Conservation (phyloP, 805 yeast species). For the Pichia heedii region DNA sequence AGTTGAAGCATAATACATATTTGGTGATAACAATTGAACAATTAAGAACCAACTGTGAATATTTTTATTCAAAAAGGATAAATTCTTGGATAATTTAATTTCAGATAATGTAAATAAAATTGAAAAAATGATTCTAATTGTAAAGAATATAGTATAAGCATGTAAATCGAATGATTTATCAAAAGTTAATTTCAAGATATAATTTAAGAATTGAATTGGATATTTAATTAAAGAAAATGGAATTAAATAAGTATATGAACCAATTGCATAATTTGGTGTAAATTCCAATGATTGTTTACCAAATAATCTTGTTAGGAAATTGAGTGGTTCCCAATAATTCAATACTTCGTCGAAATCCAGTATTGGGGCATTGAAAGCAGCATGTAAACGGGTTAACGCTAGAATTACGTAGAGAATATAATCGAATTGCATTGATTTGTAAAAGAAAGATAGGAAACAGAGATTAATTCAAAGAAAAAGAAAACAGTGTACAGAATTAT, state of each 20-base stretch:
- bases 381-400: conserved; percentile 12
- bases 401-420: conserved; percentile 4
- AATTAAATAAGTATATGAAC: conserved; percentile 74
- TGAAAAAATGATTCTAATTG: conserved; percentile 39
- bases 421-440: too few species aligned
- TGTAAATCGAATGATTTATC: conserved; percentile 2
- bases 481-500: too few species aligned
- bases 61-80: conserved; percentile 28
- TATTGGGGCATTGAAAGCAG: conserved; percentile 39
- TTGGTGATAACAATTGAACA: conserved; percentile 60
- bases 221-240: conserved; percentile 31
- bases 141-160: conserved; percentile 37
- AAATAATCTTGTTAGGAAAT: conserved; percentile 64
- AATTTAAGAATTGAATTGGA: conserved; percentile 12
- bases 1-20: conserved; percentile 82
- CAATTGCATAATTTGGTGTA: conserved; percentile 77
- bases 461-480: too few species aligned
- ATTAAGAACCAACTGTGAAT: conserved; percentile 54
- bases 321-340: conserved; percentile 93
- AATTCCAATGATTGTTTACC: conserved; percentile 97
- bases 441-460: too few species aligned
- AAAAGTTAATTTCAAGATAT: too few species aligned
- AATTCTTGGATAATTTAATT: conserved; percentile 35
- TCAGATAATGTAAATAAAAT: conserved; percentile 42
- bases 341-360: conserved; percentile 90